Evolutionary conservation across 805 yeast species (phyloP), one percentile per base, ranked within the genome.

Genomic region (Ogataea paraovalis): DNA sequence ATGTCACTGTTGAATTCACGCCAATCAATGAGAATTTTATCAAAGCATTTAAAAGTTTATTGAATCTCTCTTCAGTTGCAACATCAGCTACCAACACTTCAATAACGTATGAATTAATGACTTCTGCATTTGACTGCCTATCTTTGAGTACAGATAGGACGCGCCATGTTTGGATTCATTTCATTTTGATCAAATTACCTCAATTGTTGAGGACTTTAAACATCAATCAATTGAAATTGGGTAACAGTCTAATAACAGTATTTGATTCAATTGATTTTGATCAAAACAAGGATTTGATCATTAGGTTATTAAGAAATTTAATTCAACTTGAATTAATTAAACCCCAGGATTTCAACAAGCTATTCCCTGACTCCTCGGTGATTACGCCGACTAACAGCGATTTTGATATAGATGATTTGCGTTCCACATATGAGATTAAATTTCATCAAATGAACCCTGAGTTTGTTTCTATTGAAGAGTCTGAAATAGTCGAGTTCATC

Each of bases 401-500:
- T 4, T n/a, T 48, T 3, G 41, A 49, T 3, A 2, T 23, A 1
- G 58, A 58, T 13, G 56, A 52, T 8, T 38, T 59, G 13, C 50
- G 39, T 6, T 43, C 40, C 21, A 44, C 32, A n/a, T 65, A 56
- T 36, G 52, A 49, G 5, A 39, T 53, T 14, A 62, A 58, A 18
- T 58, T 65, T 41, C 50, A 58, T 28, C 74, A 71, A 33, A 67
- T 70, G 8, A 70, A 75, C 45, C 74, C 76, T 16, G 83, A 79
- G 47, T 73, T 75, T 51, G 70, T 69, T 2, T 63, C 78, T 0
- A 62, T 73, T 25, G 76, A 83, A 41, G 81, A 77, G 48, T 78
- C 87, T 8, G 71, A 77, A 43, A 59, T 85, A 61, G 46, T 72
- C 51, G 71, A 75, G 56, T 65, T 85, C 66, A 48, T 86, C 50